A percentile compares a stretch with the other conserved stretches of the same genome.
Evolutionary conservation across 2,329 filamentous ascomycete genomes (phyloP).

Genomic region (Tolypocladium tropicale): DNA sequence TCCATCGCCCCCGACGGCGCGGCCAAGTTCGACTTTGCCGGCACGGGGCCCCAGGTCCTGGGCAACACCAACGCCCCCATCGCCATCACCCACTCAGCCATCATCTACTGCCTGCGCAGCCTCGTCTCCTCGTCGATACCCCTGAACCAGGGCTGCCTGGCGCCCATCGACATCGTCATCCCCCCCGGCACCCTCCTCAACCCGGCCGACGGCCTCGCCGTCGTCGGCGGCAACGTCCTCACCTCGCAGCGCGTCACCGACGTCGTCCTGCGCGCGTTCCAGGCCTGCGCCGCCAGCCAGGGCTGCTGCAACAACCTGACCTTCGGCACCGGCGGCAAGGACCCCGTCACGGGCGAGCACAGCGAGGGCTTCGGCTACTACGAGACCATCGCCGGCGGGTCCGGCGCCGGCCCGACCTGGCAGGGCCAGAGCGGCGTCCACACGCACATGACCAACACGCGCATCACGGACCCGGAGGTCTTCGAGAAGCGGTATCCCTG

Average conservation of each 20-base stretch:
- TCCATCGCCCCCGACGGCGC: slow-evolving; percentile 66
- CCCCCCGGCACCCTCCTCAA: slow-evolving; percentile 63
- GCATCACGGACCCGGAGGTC: slow-evolving; percentile 72
- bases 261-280: slow-evolving; percentile 71
- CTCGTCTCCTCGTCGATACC: slow-evolving; percentile 76
- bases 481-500: slow-evolving; percentile 65
- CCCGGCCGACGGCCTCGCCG: slow-evolving; percentile 66
- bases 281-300: slow-evolving; percentile 67
- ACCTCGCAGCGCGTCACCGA: slow-evolving; percentile 76
- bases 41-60: slow-evolving; percentile 19
- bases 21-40: slow-evolving; percentile 50
- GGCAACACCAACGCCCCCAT: slow-evolving; percentile 24
- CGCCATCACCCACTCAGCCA: slow-evolving; percentile 39
- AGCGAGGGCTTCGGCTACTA: slow-evolving; percentile 68
- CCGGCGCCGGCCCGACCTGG: slow-evolving; percentile 63
- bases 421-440: slow-evolving; percentile 68
- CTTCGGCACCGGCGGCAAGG: slow-evolving; percentile 69
- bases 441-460: slow-evolving; percentile 78
- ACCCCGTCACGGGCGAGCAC: slow-evolving; percentile 38
- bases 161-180: slow-evolving; percentile 65
- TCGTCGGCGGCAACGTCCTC: slow-evolving; percentile 75
- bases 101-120: slow-evolving; percentile 77
- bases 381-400: slow-evolving; percentile 73
- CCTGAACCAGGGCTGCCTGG: slow-evolving; percentile 75
- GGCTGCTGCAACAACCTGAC: slow-evolving; percentile 80